phyloP scores from a whole-genome alignment of 306 rosid species.

The Arachis stenosperma region DNA sequence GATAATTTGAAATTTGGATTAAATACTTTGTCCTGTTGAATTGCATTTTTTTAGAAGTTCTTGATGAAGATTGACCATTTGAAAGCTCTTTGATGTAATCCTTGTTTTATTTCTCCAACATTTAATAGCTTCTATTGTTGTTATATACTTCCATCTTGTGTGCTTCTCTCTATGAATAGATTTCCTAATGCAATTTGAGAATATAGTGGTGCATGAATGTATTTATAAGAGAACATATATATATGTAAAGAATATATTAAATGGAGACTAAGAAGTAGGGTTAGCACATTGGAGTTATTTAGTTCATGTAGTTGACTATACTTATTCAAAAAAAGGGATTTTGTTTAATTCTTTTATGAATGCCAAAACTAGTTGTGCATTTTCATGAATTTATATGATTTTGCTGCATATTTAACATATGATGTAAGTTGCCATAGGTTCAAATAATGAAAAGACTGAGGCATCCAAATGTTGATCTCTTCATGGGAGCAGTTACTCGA shows the following conservation, averaged over 20 bases:
- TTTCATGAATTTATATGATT: slow-evolving; percentile 4
- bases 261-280: too few species aligned
- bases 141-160: too few species aligned
- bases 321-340: not conserved
- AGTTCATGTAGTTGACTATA: not conserved
- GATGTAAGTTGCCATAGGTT: slow-evolving; percentile 60
- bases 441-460: slow-evolving; percentile 87
- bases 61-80: slow-evolving; percentile 4
- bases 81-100: not conserved
- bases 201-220: too few species aligned
- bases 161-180: too few species aligned
- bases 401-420: slow-evolving; percentile 35
- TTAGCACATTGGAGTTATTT: not conserved
- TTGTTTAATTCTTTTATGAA: slow-evolving; percentile 9
- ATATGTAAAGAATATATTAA: too few species aligned
- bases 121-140: too few species aligned
- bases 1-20: slow-evolving; percentile 3
- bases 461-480: slow-evolving; percentile 97
- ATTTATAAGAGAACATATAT: too few species aligned
- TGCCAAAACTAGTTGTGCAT: slow-evolving; percentile 5
- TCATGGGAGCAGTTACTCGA: slow-evolving; percentile 95
- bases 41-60: not conserved
- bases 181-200: too few species aligned
- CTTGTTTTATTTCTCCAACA: too few species aligned
- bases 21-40: not conserved